phyloP scores from a whole-genome alignment of 257 asterid species.

The Solanum lycopersicoides region DNA sequence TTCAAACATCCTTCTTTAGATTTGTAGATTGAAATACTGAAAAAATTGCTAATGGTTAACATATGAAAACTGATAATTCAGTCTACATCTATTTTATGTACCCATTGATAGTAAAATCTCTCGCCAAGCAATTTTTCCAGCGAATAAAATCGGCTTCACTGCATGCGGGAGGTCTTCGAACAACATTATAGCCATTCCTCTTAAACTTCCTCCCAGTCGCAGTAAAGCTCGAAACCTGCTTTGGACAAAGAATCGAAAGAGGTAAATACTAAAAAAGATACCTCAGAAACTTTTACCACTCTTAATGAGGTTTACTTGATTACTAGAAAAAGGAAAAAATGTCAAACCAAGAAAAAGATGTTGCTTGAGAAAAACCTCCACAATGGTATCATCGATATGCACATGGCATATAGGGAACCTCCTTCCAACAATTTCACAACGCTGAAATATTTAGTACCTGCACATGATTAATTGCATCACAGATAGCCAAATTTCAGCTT shows the following conservation, averaged over 20 bases:
- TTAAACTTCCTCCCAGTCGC: conserved; percentile 7
- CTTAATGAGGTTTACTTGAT: not conserved
- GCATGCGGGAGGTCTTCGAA: conserved; percentile 10
- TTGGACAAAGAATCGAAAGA: not conserved
- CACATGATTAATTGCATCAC: not conserved
- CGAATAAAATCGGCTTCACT: conserved; percentile 12
- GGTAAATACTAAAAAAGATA: not conserved
- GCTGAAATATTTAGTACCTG: conserved; percentile 16
- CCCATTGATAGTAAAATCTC: conserved; percentile 28
- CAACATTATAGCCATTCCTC: not conserved
- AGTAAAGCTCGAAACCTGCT: conserved; percentile 24
- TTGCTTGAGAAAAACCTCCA: conserved; percentile 10
- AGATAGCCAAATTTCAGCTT: not conserved
- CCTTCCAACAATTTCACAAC: conserved; percentile 13
- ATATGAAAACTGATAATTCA: too few species aligned
- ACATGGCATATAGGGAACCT: conserved; percentile 25
- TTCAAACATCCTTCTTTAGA: not conserved
- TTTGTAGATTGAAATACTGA: not conserved
- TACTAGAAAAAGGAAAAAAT: not conserved
- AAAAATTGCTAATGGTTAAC: not conserved
- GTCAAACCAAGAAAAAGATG: not conserved
- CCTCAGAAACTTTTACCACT: not conserved
- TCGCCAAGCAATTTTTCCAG: conserved; percentile 20
- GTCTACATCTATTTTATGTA: not conserved
- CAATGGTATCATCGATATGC: conserved; percentile 11